A percentile compares a stretch with the other conserved stretches of the same genome.
Evolutionary conservation across 1,139 yeast species (phyloP).

Genomic region (Candida tropicalis): DNA sequence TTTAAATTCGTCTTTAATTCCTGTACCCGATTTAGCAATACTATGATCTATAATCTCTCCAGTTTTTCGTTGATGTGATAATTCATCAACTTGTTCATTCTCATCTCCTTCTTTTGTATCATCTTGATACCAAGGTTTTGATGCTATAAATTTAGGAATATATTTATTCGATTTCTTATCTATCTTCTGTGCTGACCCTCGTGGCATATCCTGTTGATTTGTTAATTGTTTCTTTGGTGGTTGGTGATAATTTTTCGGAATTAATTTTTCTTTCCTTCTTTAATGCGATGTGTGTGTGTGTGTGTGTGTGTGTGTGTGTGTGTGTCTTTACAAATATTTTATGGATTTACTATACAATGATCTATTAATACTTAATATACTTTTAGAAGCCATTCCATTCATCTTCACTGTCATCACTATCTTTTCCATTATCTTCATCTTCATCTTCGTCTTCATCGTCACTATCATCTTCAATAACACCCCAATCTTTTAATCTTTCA

Average conservation of each 20-base stretch:
- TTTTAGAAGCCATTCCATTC: constrained; percentile 39
- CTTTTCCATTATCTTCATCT: constrained; percentile 20
- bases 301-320: no score
- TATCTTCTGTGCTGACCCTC: constrained; percentile 7
- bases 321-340: no score
- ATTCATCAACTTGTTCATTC: constrained; percentile 22
- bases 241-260: not conserved
- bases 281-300: not conserved
- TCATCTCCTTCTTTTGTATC: not conserved
- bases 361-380: no score
- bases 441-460: constrained; percentile 23
- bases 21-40: constrained; percentile 33
- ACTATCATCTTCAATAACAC: constrained; percentile 39
- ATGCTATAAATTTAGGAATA: constrained; percentile 34
- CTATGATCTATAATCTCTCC: constrained; percentile 31
- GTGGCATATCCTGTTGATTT: constrained; percentile 1
- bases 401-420: constrained; percentile 23
- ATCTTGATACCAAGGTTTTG: constrained; percentile 34
- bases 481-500: constrained; percentile 67
- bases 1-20: constrained; percentile 33
- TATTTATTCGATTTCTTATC: constrained; percentile 20
- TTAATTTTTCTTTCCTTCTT: not conserved
- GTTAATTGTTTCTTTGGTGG: no score
- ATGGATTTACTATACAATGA: no score
- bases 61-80: constrained; percentile 30